These are phyloP conservation scores for Physaria fendleri DNA, from an alignment of 345 rosid species.

Conservation along the genomic window DNA sequence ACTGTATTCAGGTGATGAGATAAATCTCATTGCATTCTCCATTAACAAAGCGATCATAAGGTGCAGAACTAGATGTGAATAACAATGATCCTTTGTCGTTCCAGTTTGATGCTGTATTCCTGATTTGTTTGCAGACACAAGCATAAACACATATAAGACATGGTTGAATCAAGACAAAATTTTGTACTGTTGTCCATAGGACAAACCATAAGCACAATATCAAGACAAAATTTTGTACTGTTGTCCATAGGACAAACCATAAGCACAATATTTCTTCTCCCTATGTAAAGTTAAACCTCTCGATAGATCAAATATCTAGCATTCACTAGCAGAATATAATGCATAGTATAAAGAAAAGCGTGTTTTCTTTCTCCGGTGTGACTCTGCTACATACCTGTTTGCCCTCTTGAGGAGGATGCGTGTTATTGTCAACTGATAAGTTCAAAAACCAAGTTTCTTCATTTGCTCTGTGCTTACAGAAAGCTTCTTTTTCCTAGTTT, in stretches of 20 bases:
- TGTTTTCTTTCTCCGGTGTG: too few relatives aligned
- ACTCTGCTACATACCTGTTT: too few relatives aligned
- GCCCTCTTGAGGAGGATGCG: too few relatives aligned
- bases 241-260: too few relatives aligned
- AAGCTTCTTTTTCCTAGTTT: too few relatives aligned
- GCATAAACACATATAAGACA: background rate
- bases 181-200: background rate
- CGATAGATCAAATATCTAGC: background rate
- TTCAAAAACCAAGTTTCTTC: too few relatives aligned
- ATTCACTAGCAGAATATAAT: background rate
- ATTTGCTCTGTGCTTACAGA: too few relatives aligned
- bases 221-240: too few relatives aligned
- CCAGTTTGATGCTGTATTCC: constrained; percentile 86
- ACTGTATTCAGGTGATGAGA: background rate
- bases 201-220: too few relatives aligned
- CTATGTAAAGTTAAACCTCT: background rate
- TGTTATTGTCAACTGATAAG: too few relatives aligned
- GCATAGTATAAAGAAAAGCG: background rate
- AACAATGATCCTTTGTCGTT: constrained; percentile 81
- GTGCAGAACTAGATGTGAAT: constrained; percentile 89
- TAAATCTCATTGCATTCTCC: constrained; percentile 81
- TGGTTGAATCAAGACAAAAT: background rate
- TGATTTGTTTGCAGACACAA: constrained; percentile 25
- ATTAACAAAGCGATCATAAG: constrained; percentile 69
- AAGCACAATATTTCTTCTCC: background rate